Evolutionary conservation across 2,329 filamentous ascomycete genomes (phyloP), one percentile per base, ranked within the genome.

Genomic region (Aureobasidium sp.): DNA sequence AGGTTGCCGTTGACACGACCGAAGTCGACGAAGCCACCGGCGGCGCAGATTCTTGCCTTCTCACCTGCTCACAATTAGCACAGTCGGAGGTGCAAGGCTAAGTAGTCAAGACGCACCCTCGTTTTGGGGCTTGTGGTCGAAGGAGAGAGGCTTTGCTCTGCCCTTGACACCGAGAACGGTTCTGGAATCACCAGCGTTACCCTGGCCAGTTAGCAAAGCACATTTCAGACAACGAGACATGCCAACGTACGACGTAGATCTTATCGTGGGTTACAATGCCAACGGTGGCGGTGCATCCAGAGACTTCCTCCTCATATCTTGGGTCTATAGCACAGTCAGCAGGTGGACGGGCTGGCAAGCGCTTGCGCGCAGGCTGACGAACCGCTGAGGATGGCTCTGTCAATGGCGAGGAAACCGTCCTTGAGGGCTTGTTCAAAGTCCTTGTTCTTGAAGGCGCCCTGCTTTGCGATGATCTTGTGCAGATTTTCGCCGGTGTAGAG

Each of bases 121-220:
- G 69, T 97, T 97, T 75, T 97, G 92, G 45, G 94, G 94, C 79
- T 99, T 99, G 82, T 99, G 94, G 75, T 99, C 94, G 73, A 96
- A 96, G n/a, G 94, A 99, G 64, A 99, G 82, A 58, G 94, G 94
- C 80, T 97, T 99, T 68, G 94, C 94, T 70, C 94, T 85, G 67
- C 94, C 94, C 80, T 97, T 99, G 71, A 99, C 91, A 70, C 94
- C 94, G 67, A 99, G 79, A 29, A 99, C 94, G 72, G 88, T 90
- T 80, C 94, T 86, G 66, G 94, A 99, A 76, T 99, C 94, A 72
- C 94, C 94, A 66, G 94, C 91, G 74, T 99, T 99, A 71, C 91
- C 94, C 94, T 99, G 68, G 60, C 61, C 63, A 59, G 35, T 61
- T 17, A 48, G 60, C 33, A 60, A 60, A 58, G 47, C 39, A 22